Conservation (phyloP, 2,329 filamentous ascomycete species). For the Cadophora malorum region DNA sequence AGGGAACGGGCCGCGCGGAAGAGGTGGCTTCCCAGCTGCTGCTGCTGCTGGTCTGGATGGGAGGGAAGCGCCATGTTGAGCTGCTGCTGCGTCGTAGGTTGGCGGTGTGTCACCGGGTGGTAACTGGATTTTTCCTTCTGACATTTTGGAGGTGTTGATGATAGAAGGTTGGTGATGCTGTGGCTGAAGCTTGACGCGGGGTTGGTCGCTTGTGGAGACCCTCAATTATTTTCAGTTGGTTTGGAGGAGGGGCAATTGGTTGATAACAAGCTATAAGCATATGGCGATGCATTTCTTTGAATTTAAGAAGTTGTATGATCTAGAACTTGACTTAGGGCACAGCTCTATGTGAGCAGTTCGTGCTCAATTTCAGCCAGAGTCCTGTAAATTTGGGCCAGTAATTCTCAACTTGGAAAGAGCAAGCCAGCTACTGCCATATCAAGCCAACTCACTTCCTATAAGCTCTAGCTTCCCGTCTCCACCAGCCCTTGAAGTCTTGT, state of each 20-base stretch:
- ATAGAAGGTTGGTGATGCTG: neutral
- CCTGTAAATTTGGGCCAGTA: neutral
- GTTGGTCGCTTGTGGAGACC: neutral
- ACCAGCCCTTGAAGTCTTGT: constrained; percentile 81
- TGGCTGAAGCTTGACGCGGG: constrained; percentile 12
- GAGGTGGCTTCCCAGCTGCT: constrained; percentile 30
- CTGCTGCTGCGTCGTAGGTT: constrained; percentile 39
- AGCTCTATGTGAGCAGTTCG: too few relatives aligned
- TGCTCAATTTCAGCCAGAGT: neutral
- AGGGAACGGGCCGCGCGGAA: constrained; percentile 60
- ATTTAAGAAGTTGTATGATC: too few relatives aligned
- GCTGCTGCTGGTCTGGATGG: constrained; percentile 32
- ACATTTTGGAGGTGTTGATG: constrained; percentile 25
- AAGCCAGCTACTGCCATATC: neutral
- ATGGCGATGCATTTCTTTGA: neutral
- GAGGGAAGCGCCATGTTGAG: constrained; percentile 37
- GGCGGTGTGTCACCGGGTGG: constrained; percentile 34
- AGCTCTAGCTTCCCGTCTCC: constrained; percentile 68
- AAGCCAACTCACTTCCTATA: constrained; percentile 48
- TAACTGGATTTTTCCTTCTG: constrained; percentile 26
- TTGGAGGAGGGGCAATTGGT: neutral
- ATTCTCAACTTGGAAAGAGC: neutral
- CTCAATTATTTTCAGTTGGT: neutral
- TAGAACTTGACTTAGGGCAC: too few relatives aligned
- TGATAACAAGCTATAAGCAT: neutral